These are phyloP conservation scores for Aplosporella prunicola DNA, from an alignment of 2,329 filamentous ascomycete genomes.

Conservation along the genomic window DNA sequence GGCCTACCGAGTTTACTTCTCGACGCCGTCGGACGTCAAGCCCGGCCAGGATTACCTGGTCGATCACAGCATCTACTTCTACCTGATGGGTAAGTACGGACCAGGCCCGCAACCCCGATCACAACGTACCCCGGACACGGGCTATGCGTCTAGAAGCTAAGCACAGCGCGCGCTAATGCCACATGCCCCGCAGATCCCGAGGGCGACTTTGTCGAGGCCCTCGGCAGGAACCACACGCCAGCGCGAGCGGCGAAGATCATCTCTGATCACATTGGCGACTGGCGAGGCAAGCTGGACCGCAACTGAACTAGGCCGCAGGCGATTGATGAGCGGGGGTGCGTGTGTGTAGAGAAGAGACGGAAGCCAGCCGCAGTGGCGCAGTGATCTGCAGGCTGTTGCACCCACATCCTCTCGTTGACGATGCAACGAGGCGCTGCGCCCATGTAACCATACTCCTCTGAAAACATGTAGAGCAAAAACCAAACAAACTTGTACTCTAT, in stretches of 20 bases:
- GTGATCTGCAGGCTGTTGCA: too few species aligned
- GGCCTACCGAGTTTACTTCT: slow-evolving; percentile 94
- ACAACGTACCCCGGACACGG: too few species aligned
- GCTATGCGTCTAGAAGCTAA: too few species aligned
- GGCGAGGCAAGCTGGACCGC: slow-evolving; percentile 50
- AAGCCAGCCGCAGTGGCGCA: too few species aligned
- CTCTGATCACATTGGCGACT: slow-evolving; percentile 72
- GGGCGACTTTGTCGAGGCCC: slow-evolving; percentile 93
- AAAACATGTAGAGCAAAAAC: too few species aligned
- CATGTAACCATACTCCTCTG: too few species aligned
- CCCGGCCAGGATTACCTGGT: slow-evolving; percentile 94
- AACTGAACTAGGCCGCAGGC: slow-evolving; percentile 12
- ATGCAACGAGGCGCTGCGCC: too few species aligned
- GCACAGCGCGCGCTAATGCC: slow-evolving; percentile 16
- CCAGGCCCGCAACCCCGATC: background rate
- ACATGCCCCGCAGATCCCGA: slow-evolving; percentile 64
- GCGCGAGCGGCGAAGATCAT: slow-evolving; percentile 79
- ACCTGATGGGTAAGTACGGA: slow-evolving; percentile 71
- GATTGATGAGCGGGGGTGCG: too few species aligned
- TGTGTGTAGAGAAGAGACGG: too few species aligned
- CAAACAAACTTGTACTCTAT: too few species aligned
- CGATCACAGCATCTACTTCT: slow-evolving; percentile 99
- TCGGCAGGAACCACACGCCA: slow-evolving; percentile 88
- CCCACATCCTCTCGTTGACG: too few species aligned
- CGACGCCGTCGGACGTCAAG: slow-evolving; percentile 78